Evolutionary conservation across 2,329 filamentous ascomycete species (phyloP).

Genomic region (Neonectria hederae): DNA sequence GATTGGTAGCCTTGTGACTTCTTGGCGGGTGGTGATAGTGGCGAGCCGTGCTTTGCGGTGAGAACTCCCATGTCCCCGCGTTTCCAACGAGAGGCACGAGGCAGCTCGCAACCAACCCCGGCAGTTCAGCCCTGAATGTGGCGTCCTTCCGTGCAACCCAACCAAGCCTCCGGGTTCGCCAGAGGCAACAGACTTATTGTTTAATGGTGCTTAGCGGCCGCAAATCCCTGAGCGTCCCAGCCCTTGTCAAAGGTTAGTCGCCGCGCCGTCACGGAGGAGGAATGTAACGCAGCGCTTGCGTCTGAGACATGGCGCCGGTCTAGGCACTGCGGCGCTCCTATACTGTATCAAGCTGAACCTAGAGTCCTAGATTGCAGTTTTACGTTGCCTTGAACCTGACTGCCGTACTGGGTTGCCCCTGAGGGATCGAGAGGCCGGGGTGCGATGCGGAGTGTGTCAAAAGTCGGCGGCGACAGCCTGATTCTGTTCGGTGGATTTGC

Average conservation of each 20-base stretch:
- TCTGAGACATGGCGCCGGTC: conserved; percentile 39
- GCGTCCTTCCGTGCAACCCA: conserved; percentile 25
- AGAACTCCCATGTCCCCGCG: conserved; percentile 3
- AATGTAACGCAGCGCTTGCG: conserved; percentile 14
- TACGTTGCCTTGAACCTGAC: background rate
- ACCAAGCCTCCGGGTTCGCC: conserved; percentile 17
- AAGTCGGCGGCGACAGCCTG: background rate
- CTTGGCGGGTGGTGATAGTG: background rate
- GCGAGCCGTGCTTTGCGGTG: conserved; percentile 18
- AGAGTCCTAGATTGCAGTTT: conserved; percentile 3
- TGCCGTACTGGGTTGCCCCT: background rate
- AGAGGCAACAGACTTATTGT: conserved; percentile 18
- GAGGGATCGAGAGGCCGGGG: background rate
- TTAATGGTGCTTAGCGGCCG: background rate
- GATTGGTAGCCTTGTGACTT: conserved; percentile 9
- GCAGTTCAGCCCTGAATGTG: conserved; percentile 35
- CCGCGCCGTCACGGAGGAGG: conserved; percentile 26
- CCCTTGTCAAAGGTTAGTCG: background rate
- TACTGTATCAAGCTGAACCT: background rate
- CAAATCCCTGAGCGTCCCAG: background rate
- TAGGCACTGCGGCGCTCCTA: conserved; percentile 18
- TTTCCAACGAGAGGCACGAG: background rate
- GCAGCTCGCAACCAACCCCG: background rate
- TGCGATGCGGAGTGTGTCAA: background rate
- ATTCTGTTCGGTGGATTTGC: background rate